Conservation (phyloP, 116 monocot genomes). For the Papilionanthe hybrid region DNA sequence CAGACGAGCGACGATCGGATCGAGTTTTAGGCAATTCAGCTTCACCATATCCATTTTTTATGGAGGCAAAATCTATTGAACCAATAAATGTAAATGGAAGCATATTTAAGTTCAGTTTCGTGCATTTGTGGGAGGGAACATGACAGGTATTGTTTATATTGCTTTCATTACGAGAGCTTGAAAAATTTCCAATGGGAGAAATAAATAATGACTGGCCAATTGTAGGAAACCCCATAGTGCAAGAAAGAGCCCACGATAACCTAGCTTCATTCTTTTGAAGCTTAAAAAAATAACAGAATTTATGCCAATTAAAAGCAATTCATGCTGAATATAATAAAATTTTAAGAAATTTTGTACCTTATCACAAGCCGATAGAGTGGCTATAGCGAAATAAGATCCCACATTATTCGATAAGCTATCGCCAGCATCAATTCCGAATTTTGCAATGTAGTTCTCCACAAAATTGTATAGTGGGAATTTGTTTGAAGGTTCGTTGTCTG, state of each 20-base stretch:
- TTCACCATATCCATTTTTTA: slow-evolving; percentile 5
- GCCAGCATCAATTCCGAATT: slow-evolving; percentile 30
- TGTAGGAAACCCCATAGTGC: slow-evolving; percentile 66
- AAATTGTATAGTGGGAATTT: slow-evolving; percentile 42
- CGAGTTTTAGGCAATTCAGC: slow-evolving; percentile 22
- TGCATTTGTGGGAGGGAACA: slow-evolving; percentile 24
- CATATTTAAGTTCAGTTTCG: slow-evolving; percentile 44
- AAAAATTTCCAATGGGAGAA: slow-evolving; percentile 24
- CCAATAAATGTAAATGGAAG: slow-evolving; percentile 19
- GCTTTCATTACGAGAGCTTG: slow-evolving; percentile 4
- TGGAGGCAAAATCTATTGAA: neutral
- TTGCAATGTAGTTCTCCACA: slow-evolving; percentile 24
- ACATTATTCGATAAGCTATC: slow-evolving; percentile 9
- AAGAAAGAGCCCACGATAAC: slow-evolving; percentile 64
- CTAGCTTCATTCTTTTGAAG: slow-evolving; percentile 57
- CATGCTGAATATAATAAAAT: neutral
- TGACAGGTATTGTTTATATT: slow-evolving; percentile 3
- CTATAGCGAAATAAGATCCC: slow-evolving; percentile 70
- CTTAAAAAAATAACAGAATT: slow-evolving; percentile 21
- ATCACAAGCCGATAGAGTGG: slow-evolving; percentile 46
- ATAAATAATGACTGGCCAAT: slow-evolving; percentile 45
- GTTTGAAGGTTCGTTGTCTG: slow-evolving; percentile 9
- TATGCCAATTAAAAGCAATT: neutral
- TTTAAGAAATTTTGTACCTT: slow-evolving; percentile 36
- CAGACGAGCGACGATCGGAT: slow-evolving; percentile 8